phyloP scores from a whole-genome alignment of 164 flowering plant genomes.

The Vitis riparia region DNA sequence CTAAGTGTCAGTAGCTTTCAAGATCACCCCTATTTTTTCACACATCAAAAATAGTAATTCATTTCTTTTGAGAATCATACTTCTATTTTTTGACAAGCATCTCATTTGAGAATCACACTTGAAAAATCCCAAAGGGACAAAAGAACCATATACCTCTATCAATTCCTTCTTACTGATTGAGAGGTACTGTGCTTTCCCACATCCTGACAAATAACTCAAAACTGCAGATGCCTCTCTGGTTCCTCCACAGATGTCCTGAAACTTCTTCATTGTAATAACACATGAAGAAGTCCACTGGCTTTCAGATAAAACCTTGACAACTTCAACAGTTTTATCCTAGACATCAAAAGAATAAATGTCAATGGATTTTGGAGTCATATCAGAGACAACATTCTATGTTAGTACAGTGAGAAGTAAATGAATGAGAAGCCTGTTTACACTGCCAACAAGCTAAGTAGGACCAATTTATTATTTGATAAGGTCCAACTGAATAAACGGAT shows the following conservation, averaged over 20 bases:
- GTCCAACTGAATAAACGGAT: too few species aligned
- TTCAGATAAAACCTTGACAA: constrained; percentile 53
- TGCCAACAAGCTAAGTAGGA: too few species aligned
- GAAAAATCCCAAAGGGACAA: not conserved
- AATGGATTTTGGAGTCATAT: not conserved
- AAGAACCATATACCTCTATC: constrained; percentile 53
- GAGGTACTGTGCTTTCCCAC: constrained; percentile 57
- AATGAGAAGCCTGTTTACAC: too few species aligned
- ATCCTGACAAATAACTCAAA: constrained; percentile 61
- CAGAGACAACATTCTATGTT: too few species aligned
- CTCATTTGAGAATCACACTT: too few species aligned
- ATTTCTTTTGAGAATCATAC: not conserved
- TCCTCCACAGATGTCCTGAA: constrained; percentile 61
- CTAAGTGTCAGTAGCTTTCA: not conserved
- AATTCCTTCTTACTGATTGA: constrained; percentile 39
- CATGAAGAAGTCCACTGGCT: constrained; percentile 79
- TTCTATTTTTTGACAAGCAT: too few species aligned
- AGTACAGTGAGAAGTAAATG: not conserved
- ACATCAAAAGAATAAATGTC: constrained; percentile 5
- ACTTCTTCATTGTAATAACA: constrained; percentile 58
- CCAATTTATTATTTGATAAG: too few species aligned
- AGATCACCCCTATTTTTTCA: not conserved
- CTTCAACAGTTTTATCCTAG: constrained; percentile 63
- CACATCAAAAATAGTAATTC: not conserved
- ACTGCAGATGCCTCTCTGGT: constrained; percentile 60